Conservation (phyloP, 768 basidiomycete species). For the Suillus plorans region DNA sequence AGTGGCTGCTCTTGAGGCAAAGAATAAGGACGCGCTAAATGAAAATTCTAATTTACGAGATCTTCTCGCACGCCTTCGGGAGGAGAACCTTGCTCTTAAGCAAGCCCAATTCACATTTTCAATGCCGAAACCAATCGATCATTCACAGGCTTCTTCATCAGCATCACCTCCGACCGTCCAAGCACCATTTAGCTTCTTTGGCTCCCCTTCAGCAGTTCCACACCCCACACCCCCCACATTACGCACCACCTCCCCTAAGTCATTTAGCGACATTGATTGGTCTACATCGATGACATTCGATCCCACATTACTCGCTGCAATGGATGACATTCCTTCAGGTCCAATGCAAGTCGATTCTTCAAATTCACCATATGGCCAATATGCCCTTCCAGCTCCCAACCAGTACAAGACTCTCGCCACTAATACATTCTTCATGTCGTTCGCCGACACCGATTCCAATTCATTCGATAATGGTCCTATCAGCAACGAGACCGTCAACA, state of each 20-base stretch:
- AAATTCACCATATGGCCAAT: constrained; percentile 47
- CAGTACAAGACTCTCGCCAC: constrained; percentile 79
- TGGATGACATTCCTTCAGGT: constrained; percentile 63
- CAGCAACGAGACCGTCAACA: constrained; percentile 4
- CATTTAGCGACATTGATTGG: constrained; percentile 48
- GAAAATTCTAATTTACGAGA: constrained; percentile 93
- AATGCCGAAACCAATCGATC: constrained; percentile 49
- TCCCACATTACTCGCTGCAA: constrained; percentile 59
- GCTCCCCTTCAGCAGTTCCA: constrained; percentile 21
- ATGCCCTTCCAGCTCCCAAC: constrained; percentile 42
- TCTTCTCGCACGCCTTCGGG: constrained; percentile 78
- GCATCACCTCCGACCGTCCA: constrained; percentile 22
- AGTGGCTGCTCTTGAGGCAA: constrained; percentile 81
- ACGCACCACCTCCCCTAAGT: constrained; percentile 31
- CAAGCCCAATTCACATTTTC: constrained; percentile 82
- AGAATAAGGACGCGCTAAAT: constrained; percentile 65
- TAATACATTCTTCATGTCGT: constrained; percentile 86
- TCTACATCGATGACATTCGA: constrained; percentile 70
- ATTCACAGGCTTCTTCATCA: constrained; percentile 18
- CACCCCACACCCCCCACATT: constrained; percentile 28
- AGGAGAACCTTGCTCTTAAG: constrained; percentile 83
- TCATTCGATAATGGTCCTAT: constrained; percentile 22
- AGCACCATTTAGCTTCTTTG: constrained; percentile 28
- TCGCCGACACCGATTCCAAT: constrained; percentile 54
- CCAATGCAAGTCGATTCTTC: constrained; percentile 55